Evolutionary conservation across 805 yeast species (phyloP).

Genomic region (Priceomyces haplophilus): DNA sequence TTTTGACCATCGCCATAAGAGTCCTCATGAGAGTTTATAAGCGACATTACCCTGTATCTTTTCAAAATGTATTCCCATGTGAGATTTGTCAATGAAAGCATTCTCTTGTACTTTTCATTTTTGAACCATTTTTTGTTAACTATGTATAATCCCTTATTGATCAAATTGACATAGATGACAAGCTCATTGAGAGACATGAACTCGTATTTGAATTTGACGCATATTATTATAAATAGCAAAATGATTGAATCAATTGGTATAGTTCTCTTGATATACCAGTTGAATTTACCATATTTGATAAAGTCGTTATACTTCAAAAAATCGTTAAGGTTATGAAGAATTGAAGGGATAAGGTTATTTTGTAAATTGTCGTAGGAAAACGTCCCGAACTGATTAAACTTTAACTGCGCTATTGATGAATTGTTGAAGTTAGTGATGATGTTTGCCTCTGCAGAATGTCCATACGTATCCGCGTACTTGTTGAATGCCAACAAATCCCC

Average conservation of each 20-base stretch:
- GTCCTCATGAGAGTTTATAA: slow-evolving; percentile 24
- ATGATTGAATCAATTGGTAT: slow-evolving; percentile 60
- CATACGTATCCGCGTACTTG: slow-evolving; percentile 41
- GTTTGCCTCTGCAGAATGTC: slow-evolving; percentile 35
- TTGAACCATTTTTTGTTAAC: slow-evolving; percentile 45
- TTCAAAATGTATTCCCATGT: slow-evolving; percentile 44
- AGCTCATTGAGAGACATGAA: slow-evolving; percentile 37
- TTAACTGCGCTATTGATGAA: slow-evolving; percentile 33
- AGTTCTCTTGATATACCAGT: slow-evolving; percentile 61
- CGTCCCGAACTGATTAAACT: slow-evolving; percentile 32
- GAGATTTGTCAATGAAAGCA: slow-evolving; percentile 40
- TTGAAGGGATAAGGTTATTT: slow-evolving; percentile 53
- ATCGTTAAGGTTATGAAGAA: slow-evolving; percentile 54
- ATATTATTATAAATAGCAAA: slow-evolving; percentile 48
- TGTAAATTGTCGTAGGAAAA: slow-evolving; percentile 52
- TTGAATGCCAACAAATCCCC: slow-evolving; percentile 31
- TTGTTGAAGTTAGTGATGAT: slow-evolving; percentile 37
- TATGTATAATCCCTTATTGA: slow-evolving; percentile 41
- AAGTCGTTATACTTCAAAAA: slow-evolving; percentile 52
- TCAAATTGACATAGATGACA: slow-evolving; percentile 35
- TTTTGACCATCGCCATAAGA: slow-evolving; percentile 15
- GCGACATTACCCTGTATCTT: slow-evolving; percentile 28
- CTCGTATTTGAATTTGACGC: slow-evolving; percentile 48
- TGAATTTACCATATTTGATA: slow-evolving; percentile 50
- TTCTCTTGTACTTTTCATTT: slow-evolving; percentile 44